Percentiles rank a stretch among this genome's conserved stretches.
These are phyloP conservation scores for Candida awuae DNA, from an alignment of 805 yeast species.

Conservation along the genomic window DNA sequence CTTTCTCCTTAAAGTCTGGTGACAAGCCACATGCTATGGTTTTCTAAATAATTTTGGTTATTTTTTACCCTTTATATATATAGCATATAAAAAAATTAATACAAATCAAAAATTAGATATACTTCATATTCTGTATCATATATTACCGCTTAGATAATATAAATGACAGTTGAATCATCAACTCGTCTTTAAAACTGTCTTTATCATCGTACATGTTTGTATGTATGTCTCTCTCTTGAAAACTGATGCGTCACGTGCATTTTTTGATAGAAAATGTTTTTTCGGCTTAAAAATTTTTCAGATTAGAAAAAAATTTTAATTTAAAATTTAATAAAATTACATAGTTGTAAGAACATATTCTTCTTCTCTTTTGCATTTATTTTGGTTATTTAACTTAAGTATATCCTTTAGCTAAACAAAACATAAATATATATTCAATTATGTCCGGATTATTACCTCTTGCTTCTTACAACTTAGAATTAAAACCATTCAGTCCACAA, in stretches of 20 bases:
- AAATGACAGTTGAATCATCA: too few species aligned
- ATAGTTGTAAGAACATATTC: too few species aligned
- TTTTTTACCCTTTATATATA: constrained; percentile 10
- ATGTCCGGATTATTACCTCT: constrained; percentile 77
- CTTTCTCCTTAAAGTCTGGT: constrained; percentile 96
- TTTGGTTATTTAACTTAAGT: too few species aligned
- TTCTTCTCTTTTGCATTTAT: background rate
- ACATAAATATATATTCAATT: constrained; percentile 1
- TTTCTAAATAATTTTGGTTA: constrained; percentile 49
- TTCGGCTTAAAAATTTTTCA: background rate
- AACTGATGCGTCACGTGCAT: background rate
- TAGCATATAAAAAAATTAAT: constrained; percentile 9
- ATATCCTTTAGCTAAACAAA: too few species aligned
- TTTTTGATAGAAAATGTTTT: background rate
- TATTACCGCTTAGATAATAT: too few species aligned
- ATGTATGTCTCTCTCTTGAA: too few species aligned
- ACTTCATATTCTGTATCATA: background rate
- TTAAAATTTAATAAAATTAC: background rate
- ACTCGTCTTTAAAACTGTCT: too few species aligned
- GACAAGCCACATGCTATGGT: constrained; percentile 97
- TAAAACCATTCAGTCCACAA: constrained; percentile 79
- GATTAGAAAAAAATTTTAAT: background rate
- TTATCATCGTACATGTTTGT: too few species aligned
- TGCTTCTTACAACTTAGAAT: constrained; percentile 77
- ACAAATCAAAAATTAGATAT: constrained; percentile 9